Conservation (phyloP, 1,284 basidiomycete species). For the Agroathelia rolfsii region DNA sequence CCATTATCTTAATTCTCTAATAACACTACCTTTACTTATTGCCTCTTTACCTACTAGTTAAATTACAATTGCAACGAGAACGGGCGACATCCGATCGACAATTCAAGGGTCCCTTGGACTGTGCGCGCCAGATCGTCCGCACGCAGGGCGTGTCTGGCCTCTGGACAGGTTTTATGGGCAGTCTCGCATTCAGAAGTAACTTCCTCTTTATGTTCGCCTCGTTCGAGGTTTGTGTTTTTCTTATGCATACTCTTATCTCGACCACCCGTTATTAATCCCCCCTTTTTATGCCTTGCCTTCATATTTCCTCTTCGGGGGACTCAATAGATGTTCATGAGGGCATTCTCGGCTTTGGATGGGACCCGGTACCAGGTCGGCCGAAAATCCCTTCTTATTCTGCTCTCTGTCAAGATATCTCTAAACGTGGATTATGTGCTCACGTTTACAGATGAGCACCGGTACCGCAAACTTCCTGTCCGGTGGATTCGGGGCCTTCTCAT, state of each 20-base stretch:
- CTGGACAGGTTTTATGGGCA: slow-evolving; percentile 58
- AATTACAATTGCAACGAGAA: slow-evolving; percentile 68
- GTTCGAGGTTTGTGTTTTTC: slow-evolving; percentile 36
- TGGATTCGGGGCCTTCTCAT: slow-evolving; percentile 51
- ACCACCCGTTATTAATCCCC: too few relatives aligned
- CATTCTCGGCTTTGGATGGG: slow-evolving; percentile 38
- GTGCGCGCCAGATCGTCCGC: slow-evolving; percentile 42
- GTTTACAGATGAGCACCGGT: slow-evolving; percentile 52
- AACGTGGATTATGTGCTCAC: too few relatives aligned
- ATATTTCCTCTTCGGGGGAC: too few relatives aligned
- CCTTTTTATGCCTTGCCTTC: slow-evolving; percentile 9
- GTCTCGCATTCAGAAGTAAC: slow-evolving; percentile 50
- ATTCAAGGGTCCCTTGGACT: slow-evolving; percentile 59
- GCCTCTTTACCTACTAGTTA: too few relatives aligned
- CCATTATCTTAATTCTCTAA: too few relatives aligned
- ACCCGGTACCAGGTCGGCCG: slow-evolving; percentile 48
- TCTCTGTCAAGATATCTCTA: too few relatives aligned
- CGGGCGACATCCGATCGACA: slow-evolving; percentile 41
- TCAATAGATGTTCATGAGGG: slow-evolving; percentile 51
- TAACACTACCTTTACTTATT: too few relatives aligned
- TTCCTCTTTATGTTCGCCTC: slow-evolving; percentile 64
- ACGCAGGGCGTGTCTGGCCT: slow-evolving; percentile 48
- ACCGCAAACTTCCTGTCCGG: slow-evolving; percentile 64
- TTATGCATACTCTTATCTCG: slow-evolving; percentile 8
- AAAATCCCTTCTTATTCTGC: too few relatives aligned